Evolutionary conservation across 2,329 filamentous ascomycete species (phyloP), one percentile per base, ranked within the genome.

Genomic region (Beauveria caledonica): DNA sequence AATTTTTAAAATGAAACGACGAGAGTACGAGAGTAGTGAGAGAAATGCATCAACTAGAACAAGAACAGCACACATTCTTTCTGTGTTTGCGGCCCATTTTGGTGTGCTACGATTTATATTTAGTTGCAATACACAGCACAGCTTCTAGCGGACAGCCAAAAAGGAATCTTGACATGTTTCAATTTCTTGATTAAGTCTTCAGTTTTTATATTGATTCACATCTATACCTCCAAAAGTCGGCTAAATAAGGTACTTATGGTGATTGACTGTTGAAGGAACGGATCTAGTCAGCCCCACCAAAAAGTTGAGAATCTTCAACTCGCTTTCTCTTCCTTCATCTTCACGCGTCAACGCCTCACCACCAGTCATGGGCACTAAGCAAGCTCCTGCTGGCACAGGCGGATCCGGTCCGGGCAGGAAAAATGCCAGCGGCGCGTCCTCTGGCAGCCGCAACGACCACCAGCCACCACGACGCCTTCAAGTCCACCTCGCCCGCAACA

Each of bases 401-500:
- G 62, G 63, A 33, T n/a, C 65, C 9, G 58, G n/a, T 3, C 5
- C 45, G 13, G 36, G 52, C 50, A 68, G 62, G 33, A 74, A 71
- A 57, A 70, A 70, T 58, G 68, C 66, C 17, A 64, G 60, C 23
- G 65, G 62, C 29, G 33, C 64, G 10, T 23, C 40, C 7, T 27
- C 66, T 44, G 61, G 63, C 60, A 63, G 58, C 36, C 68, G 67
- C 25, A 63, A 63, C 63, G 69, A 73, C 50, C 65, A 64, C 36
- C 15, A 21, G 11, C 60, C 67, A 17, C 69, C 72, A 63, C 81
- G 81, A 66, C 77, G 80, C 68, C 71, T 72, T 66, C 78, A 79
- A 66, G 67, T 79, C 36, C 69, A 75, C 58, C 73, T 79, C 52
- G 76, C 78, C 23, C 77, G 81, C 63, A 73, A 71, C 65, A 81